phyloP scores from a whole-genome alignment of 192 early-diverging fungal species.

The Podila clonocystis region DNA sequence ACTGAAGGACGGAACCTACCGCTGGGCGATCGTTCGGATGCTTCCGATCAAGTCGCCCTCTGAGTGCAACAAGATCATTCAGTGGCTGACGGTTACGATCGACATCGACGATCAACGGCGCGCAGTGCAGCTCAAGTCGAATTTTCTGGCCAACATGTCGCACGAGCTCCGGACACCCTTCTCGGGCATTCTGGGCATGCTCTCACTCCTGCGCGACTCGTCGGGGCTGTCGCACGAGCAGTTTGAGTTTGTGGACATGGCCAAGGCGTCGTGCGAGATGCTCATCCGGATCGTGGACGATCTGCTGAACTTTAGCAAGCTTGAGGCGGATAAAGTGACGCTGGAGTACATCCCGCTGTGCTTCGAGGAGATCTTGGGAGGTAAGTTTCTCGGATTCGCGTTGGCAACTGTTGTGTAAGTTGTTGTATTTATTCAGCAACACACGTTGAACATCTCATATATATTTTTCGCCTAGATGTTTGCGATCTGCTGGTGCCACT shows the following conservation, averaged over 20 bases:
- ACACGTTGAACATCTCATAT: too few relatives aligned
- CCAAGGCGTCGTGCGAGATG: constrained; percentile 60
- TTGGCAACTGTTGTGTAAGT: background rate
- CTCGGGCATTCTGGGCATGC: constrained; percentile 61
- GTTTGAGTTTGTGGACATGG: constrained; percentile 60
- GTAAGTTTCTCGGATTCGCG: constrained; percentile 3
- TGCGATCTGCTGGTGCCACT: constrained; percentile 64
- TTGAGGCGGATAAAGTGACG: constrained; percentile 59
- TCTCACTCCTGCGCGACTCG: constrained; percentile 55
- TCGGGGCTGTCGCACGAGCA: constrained; percentile 54
- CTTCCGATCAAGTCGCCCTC: constrained; percentile 33
- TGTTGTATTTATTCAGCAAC: background rate
- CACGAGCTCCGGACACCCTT: constrained; percentile 81
- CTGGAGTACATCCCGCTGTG: constrained; percentile 51
- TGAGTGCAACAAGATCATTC: constrained; percentile 26
- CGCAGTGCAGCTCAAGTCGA: constrained; percentile 58
- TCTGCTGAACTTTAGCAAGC: constrained; percentile 57
- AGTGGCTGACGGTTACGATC: constrained; percentile 48
- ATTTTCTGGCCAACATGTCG: constrained; percentile 81
- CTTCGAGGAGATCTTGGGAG: constrained; percentile 56
- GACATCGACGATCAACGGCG: constrained; percentile 51
- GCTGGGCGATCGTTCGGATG: constrained; percentile 45
- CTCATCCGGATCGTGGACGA: constrained; percentile 62
- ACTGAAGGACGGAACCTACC: constrained; percentile 31
- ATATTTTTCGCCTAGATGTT: background rate